Evolutionary conservation across 257 asterid species (phyloP).

Genomic region (Gentiana straminea): DNA sequence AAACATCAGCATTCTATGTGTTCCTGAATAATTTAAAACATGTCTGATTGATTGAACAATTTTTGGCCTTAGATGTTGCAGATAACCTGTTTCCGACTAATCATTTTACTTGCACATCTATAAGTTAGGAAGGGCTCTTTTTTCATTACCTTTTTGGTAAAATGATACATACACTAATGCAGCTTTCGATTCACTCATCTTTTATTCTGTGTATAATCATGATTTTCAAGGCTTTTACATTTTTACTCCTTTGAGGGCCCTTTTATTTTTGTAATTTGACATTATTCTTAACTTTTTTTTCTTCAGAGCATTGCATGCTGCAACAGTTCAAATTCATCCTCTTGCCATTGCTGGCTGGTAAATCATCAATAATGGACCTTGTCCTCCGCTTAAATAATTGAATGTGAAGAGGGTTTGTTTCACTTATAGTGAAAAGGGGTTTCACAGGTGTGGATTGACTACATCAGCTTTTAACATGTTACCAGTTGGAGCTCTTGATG

Average conservation of each 20-base stretch:
- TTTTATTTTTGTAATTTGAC: background rate
- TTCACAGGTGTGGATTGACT: slow-evolving; percentile 83
- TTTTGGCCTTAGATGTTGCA: background rate
- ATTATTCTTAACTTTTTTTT: slow-evolving; percentile 6
- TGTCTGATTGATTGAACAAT: background rate
- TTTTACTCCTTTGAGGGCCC: too few relatives aligned
- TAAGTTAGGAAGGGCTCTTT: too few relatives aligned
- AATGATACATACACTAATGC: background rate
- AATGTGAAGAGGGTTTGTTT: background rate
- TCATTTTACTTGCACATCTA: too few relatives aligned
- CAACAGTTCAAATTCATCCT: slow-evolving; percentile 79
- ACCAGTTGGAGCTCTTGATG: slow-evolving; percentile 94
- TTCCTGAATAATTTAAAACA: too few relatives aligned
- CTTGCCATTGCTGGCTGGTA: slow-evolving; percentile 96
- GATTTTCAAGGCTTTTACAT: too few relatives aligned
- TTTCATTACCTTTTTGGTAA: background rate
- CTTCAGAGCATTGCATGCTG: slow-evolving; percentile 70
- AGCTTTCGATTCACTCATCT: background rate
- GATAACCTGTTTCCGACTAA: background rate
- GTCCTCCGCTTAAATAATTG: background rate
- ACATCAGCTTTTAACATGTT: slow-evolving; percentile 92
- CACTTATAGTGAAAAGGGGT: slow-evolving; percentile 4
- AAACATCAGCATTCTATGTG: background rate
- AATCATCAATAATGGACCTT: slow-evolving; percentile 15
- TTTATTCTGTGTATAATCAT: too few relatives aligned